Base-by-base conservation (phyloP, 768 basidiomycete genomes). In the Suillus americanus region DNA sequence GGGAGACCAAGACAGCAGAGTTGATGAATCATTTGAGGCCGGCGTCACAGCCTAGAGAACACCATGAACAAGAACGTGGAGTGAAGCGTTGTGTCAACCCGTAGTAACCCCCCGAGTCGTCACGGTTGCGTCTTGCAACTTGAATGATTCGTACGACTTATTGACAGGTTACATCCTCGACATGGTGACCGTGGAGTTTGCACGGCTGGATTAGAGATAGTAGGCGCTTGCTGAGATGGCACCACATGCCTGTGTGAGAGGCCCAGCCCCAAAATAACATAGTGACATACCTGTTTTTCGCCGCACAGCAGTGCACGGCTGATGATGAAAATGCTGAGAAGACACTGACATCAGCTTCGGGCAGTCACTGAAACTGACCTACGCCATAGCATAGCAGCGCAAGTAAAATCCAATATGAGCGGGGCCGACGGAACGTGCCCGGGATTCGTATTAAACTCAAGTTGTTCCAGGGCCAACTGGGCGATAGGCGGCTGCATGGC, bases 401-500 rank as follows among this genome's bases (percentile, higher is more conserved):
- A 54, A 54, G 18, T 18, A n/a, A n/a, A 54, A 54, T 54, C 12
- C 53, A 54, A 3, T 33, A n/a, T 54, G 12, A 54, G 30, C 18
- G 53, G 5, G 30, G 12, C 5, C 38, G 13, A 30, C 1, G 28
- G 30, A 20, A 16, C 18, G 10, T 54, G 53, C 20, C 7, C 20
- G 12, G 20, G 12, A 54, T 54, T 54, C 10, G 20, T 16, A 54
- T 33, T n/a, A 33, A 8, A 18, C 10, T 33, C 3, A 35, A 35
- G 35, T 33, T 33, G 5, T 54, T 54, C 18, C 25, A 50, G 25
- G 48, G n/a, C 5, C 45, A 3, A 18, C 16, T 16, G 16, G 25
- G 37, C 14, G 35, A 59, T 28, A 41, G 38, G 57, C 57, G 59
- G 61, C 30, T 55, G 48, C 48, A 50, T 53, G 18, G 46, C 46